Percentiles rank a stretch among this genome's conserved stretches.
Evolutionary conservation across 257 asterid genomes (phyloP).

Genomic region (Solanum raphanifolium): DNA sequence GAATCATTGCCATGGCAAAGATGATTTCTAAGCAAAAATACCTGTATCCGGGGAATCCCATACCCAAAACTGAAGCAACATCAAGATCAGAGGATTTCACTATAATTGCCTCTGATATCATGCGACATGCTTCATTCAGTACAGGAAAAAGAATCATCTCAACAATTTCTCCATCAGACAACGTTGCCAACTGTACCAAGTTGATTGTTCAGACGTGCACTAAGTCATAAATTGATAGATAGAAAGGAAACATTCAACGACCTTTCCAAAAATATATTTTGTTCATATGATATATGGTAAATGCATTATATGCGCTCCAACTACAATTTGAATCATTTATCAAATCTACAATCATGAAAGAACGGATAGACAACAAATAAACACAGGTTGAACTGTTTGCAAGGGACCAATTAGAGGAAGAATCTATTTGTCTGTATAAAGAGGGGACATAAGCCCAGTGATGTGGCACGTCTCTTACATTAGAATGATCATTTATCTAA

Average conservation of each 20-base stretch:
- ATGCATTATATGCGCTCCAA: not conserved
- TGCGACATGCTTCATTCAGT: slow-evolving; percentile 94
- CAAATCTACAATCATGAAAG: not conserved
- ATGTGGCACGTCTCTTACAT: not conserved
- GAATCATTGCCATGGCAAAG: not conserved
- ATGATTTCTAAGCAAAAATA: not conserved
- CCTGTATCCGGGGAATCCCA: slow-evolving; percentile 99
- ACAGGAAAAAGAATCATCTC: slow-evolving; percentile 98
- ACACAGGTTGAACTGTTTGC: not conserved
- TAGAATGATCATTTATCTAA: not conserved
- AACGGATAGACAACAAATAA: not conserved
- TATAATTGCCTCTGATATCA: slow-evolving; percentile 83
- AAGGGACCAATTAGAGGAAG: not conserved
- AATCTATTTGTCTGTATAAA: not conserved
- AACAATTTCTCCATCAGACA: slow-evolving; percentile 73
- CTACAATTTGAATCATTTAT: not conserved
- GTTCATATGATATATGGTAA: not conserved
- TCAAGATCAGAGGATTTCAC: slow-evolving; percentile 91
- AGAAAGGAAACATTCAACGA: not conserved
- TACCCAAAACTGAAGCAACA: slow-evolving; percentile 88
- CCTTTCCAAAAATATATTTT: not conserved
- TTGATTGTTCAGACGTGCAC: not conserved
- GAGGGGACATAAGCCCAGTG: not conserved
- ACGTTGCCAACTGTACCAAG: slow-evolving; percentile 41
- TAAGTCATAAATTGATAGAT: not conserved